These are phyloP conservation scores for Colletotrichum sp. DNA, from an alignment of 2,329 filamentous ascomycete species.

Conservation along the genomic window DNA sequence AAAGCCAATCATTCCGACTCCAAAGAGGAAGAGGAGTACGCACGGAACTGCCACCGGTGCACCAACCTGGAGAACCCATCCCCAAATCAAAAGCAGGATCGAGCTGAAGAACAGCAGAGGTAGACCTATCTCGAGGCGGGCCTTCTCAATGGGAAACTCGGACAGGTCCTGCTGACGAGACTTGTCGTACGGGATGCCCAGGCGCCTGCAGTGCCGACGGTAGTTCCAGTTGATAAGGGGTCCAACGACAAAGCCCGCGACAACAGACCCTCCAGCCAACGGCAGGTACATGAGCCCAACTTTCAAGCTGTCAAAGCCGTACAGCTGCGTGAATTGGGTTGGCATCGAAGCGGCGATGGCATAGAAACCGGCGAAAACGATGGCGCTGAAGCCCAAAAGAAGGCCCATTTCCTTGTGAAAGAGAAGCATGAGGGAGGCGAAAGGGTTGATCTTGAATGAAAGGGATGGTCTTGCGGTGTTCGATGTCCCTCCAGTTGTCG, in stretches of 20 bases:
- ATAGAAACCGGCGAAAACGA: slow-evolving; percentile 57
- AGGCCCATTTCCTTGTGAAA: slow-evolving; percentile 47
- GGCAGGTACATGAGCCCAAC: slow-evolving; percentile 61
- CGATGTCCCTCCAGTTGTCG: slow-evolving; percentile 12
- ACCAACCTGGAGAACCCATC: slow-evolving; percentile 52
- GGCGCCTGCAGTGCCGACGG: slow-evolving; percentile 59
- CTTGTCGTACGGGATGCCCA: slow-evolving; percentile 58
- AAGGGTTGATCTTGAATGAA: slow-evolving; percentile 45
- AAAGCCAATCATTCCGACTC: slow-evolving; percentile 56
- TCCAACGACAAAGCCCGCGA: slow-evolving; percentile 53
- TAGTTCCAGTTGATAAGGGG: slow-evolving; percentile 72
- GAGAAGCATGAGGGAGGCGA: slow-evolving; percentile 45
- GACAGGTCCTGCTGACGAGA: slow-evolving; percentile 55
- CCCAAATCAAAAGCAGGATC: slow-evolving; percentile 52
- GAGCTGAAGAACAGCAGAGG: slow-evolving; percentile 57
- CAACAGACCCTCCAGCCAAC: slow-evolving; percentile 52
- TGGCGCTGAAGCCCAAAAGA: slow-evolving; percentile 47
- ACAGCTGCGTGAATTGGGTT: slow-evolving; percentile 51
- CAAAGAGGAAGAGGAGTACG: slow-evolving; percentile 51
- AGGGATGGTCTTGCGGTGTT: slow-evolving; percentile 26
- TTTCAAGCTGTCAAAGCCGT: slow-evolving; percentile 61
- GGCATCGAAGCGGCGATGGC: slow-evolving; percentile 51
- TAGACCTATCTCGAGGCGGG: slow-evolving; percentile 52
- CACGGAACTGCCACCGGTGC: slow-evolving; percentile 51
- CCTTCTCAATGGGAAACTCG: slow-evolving; percentile 57